phyloP scores from a whole-genome alignment of 345 rosid species.

The Rhizophora mangle region DNA sequence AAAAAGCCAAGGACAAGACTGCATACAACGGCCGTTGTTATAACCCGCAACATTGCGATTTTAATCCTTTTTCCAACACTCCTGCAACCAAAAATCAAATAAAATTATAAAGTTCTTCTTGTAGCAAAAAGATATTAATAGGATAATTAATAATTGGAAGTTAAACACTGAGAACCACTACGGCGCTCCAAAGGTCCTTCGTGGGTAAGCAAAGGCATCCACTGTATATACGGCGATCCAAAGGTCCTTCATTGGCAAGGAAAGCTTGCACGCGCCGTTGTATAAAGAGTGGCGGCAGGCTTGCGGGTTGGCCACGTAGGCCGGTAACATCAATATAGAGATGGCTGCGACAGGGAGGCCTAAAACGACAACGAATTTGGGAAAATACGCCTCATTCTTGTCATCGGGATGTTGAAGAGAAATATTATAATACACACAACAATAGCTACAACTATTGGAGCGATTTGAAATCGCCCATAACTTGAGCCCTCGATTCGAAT shows the following conservation, averaged over 20 bases:
- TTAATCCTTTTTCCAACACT: slow-evolving; percentile 70
- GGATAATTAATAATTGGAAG: neutral
- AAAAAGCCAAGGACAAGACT: slow-evolving; percentile 80
- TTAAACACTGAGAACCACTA: slow-evolving; percentile 34
- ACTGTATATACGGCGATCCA: slow-evolving; percentile 82
- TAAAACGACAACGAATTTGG: slow-evolving; percentile 90
- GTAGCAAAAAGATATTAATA: too few relatives aligned
- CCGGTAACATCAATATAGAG: slow-evolving; percentile 95
- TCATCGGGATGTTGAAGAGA: slow-evolving; percentile 98
- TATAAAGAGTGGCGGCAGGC: slow-evolving; percentile 87
- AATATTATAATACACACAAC: slow-evolving; percentile 82
- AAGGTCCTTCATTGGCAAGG: slow-evolving; percentile 93
- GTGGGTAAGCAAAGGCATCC: slow-evolving; percentile 91
- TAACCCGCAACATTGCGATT: slow-evolving; percentile 82
- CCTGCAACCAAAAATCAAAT: slow-evolving; percentile 37
- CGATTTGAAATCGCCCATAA: slow-evolving; percentile 99
- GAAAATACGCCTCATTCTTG: slow-evolving; percentile 95
- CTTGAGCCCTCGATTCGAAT: slow-evolving; percentile 29
- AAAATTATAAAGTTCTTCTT: too few relatives aligned
- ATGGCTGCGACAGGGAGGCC: slow-evolving; percentile 85
- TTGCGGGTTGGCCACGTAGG: slow-evolving; percentile 96
- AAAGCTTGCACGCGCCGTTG: slow-evolving; percentile 86
- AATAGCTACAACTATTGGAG: slow-evolving; percentile 88
- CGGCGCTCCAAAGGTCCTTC: slow-evolving; percentile 93
- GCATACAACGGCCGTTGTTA: slow-evolving; percentile 72